These are phyloP conservation scores for Aspergillus biplanus DNA, from an alignment of 495 filamentous ascomycete genomes.

Conservation along the genomic window DNA sequence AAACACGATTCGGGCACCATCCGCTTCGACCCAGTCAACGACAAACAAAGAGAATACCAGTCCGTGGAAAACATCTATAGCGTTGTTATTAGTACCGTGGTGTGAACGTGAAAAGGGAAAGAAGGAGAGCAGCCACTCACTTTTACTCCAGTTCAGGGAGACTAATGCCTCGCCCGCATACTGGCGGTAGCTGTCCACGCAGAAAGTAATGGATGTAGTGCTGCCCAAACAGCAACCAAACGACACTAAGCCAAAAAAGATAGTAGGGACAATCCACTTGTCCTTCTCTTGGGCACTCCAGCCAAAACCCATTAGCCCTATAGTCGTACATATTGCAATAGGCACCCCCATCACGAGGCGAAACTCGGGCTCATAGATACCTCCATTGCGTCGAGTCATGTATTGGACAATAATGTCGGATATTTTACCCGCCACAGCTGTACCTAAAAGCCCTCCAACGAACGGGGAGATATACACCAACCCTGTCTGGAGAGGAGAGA, in stretches of 20 bases:
- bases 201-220: constrained; percentile 95
- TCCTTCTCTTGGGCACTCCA: constrained; percentile 81
- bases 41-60: constrained; percentile 91
- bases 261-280: constrained; percentile 86
- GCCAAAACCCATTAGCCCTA: constrained; percentile 91
- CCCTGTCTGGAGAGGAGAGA: constrained; percentile 77
- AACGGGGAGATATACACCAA: constrained; percentile 91
- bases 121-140: constrained; percentile 38
- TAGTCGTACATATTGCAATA: constrained; percentile 74
- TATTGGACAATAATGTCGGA: constrained; percentile 80
- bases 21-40: constrained; percentile 75
- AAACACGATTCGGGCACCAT: constrained; percentile 79
- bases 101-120: background rate
- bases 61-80: constrained; percentile 78
- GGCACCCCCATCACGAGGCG: constrained; percentile 89
- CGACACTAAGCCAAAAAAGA: constrained; percentile 90
- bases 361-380: constrained; percentile 96
- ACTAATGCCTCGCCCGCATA: constrained; percentile 96
- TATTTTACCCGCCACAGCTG: constrained; percentile 86
- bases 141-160: constrained; percentile 93
- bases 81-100: constrained; percentile 1
- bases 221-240: constrained; percentile 92
- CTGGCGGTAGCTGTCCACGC: constrained; percentile 89
- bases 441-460: constrained; percentile 85
- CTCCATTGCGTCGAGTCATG: constrained; percentile 84